Evolutionary conservation across 108 stramenopile species (phyloP).

Genomic region (Conticribra guillardii): DNA sequence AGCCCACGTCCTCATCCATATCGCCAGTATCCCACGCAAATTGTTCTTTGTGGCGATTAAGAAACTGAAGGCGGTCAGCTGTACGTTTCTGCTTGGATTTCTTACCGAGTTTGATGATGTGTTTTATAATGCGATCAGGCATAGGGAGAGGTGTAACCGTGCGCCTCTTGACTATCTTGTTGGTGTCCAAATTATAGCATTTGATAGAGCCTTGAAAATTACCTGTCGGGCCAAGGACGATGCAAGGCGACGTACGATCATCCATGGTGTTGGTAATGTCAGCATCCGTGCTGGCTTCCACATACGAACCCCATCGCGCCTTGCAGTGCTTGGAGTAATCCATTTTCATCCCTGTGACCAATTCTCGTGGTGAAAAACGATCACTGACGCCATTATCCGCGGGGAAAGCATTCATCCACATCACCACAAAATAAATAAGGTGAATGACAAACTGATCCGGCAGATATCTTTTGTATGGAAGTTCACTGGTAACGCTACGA

Average conservation of each 20-base stretch:
- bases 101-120: too few relatives aligned
- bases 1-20: not conserved
- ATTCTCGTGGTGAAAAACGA: not conserved
- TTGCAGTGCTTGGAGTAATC: constrained; percentile 7
- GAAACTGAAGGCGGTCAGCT: not conserved
- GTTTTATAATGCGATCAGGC: constrained; percentile 25
- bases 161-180: constrained; percentile 14
- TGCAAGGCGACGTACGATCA: not conserved
- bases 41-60: constrained; percentile 5
- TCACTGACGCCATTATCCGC: constrained; percentile 17
- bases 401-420: constrained; percentile 38
- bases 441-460: constrained; percentile 15
- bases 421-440: constrained; percentile 8
- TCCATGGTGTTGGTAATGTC: constrained; percentile 10
- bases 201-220: constrained; percentile 45
- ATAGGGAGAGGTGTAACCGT: constrained; percentile 37
- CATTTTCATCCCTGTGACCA: not conserved
- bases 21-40: not conserved
- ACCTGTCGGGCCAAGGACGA: constrained; percentile 21
- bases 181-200: constrained; percentile 22
- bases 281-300: not conserved
- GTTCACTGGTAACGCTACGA: constrained; percentile 3
- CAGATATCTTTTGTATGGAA: not conserved
- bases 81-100: not conserved
- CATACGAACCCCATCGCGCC: not conserved